Evolutionary conservation across 345 rosid species (phyloP).

Genomic region (Garcia nutans): DNA sequence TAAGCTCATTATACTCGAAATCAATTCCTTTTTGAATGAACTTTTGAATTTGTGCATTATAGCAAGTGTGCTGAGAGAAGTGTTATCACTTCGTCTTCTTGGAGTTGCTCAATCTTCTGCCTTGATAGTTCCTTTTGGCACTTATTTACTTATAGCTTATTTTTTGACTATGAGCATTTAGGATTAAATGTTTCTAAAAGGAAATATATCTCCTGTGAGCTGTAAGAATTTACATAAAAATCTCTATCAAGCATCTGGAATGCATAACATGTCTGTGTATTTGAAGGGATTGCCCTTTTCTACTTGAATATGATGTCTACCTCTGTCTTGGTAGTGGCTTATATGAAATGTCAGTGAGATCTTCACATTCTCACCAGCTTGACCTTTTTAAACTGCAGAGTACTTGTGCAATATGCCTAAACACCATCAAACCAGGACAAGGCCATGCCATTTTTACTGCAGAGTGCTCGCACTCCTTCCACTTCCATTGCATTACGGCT

Average conservation of each 20-base stretch:
- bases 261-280: background rate
- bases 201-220: background rate
- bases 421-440: slow-evolving; percentile 26
- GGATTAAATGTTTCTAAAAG: background rate
- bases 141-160: background rate
- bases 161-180: background rate
- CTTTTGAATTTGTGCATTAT: background rate
- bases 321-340: background rate
- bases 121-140: background rate
- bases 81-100: background rate
- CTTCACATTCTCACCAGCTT: slow-evolving; percentile 20
- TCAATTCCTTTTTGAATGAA: background rate
- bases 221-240: background rate
- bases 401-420: slow-evolving; percentile 37
- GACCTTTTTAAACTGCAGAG: slow-evolving; percentile 50
- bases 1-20: background rate
- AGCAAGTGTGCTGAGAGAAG: background rate
- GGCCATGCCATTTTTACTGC: slow-evolving; percentile 34
- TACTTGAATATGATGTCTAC: background rate
- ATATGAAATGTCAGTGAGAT: slow-evolving; percentile 6
- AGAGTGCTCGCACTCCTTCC: slow-evolving; percentile 35
- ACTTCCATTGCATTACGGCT: slow-evolving; percentile 33
- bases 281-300: background rate
- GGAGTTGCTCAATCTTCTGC: background rate
- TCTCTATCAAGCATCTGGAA: background rate